Evolutionary conservation across 805 yeast species (phyloP), one percentile per base, ranked within the genome.

Genomic region (Ogataea neopini): DNA sequence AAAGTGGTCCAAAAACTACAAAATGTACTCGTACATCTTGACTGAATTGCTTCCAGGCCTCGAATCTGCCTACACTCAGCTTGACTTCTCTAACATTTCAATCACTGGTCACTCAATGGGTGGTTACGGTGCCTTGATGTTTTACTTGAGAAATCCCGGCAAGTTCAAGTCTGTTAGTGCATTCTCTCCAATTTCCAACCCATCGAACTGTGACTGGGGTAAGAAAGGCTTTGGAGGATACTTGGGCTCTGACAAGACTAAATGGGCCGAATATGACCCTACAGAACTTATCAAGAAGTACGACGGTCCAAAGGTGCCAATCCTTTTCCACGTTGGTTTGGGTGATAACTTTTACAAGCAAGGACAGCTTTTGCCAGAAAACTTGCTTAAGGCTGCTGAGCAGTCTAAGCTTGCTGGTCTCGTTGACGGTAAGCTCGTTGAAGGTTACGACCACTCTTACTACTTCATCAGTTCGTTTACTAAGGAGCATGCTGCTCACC

Each of bases 61-160:
- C 55, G 66, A 76, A 11, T 56, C 59, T 10, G 66, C 69, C 14
- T 76, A 66, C 45, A 50, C 70, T 2, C 66, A 68, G 34, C 70
- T 92, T 50, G 89, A 92, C 66, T 82, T 84, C 52, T 64, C 69
- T 33, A 83, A 78, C 34, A 76, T 83, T 43, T 79, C 92, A 17
- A 80, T 92, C 54, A 82, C 94, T n/a, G 99, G 99, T 37, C 98
- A 94, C 67, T 94, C 99, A 1, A 94, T 94, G 98, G 99, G 99
- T 43, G 99, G 99, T 1, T 88, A 79, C 64, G 99, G 98, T 48
- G 96, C 99, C 0, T 68, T 92, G 50, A 71, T 85, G 50, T 76
- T 79, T 13, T 78, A 74, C 55, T 69, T 92, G 50, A 79, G 75
- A 52, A 81, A 86, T 64, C 88, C 91, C 1, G 84, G 82, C 1